phyloP scores from a whole-genome alignment of 2,329 filamentous ascomycete species.

The Colletotrichum neosansevieriae region DNA sequence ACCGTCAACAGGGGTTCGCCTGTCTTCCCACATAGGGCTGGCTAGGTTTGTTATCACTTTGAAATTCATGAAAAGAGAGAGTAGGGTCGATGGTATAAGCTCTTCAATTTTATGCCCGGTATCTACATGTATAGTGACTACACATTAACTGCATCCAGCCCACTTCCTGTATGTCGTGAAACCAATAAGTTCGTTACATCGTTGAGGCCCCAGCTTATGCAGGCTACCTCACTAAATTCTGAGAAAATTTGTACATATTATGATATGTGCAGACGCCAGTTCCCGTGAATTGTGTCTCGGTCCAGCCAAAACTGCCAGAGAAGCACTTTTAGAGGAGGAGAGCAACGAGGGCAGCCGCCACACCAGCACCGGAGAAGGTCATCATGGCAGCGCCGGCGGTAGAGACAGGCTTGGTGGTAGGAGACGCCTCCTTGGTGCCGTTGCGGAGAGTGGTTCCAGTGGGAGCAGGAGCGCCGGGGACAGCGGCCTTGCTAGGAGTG shows the following conservation, averaged over 20 bases:
- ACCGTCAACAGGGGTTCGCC: too few species aligned
- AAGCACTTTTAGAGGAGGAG: constrained; percentile 29
- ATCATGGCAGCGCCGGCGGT: constrained; percentile 29
- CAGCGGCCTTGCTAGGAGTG: not conserved
- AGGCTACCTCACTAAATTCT: not conserved
- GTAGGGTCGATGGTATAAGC: too few species aligned
- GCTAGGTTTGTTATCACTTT: too few species aligned
- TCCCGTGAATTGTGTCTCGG: not conserved
- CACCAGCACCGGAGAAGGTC: constrained; percentile 32
- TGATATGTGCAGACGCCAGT: not conserved
- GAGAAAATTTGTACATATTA: not conserved
- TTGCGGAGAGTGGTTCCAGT: not conserved
- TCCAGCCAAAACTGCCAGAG: not conserved
- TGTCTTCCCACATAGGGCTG: too few species aligned
- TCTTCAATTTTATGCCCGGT: not conserved
- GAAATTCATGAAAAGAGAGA: too few species aligned
- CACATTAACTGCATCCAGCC: constrained; percentile 3
- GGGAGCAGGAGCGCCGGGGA: not conserved
- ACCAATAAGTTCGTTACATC: constrained; percentile 11
- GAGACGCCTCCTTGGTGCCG: constrained; percentile 21
- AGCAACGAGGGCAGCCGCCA: constrained; percentile 23
- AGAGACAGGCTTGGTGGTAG: constrained; percentile 23
- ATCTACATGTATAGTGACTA: constrained; percentile 15
- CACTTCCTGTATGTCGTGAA: not conserved
- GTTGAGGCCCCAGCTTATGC: not conserved